Evolutionary conservation across 2,329 filamentous ascomycete genomes (phyloP).

Genomic region (Colletotrichum limetticola): DNA sequence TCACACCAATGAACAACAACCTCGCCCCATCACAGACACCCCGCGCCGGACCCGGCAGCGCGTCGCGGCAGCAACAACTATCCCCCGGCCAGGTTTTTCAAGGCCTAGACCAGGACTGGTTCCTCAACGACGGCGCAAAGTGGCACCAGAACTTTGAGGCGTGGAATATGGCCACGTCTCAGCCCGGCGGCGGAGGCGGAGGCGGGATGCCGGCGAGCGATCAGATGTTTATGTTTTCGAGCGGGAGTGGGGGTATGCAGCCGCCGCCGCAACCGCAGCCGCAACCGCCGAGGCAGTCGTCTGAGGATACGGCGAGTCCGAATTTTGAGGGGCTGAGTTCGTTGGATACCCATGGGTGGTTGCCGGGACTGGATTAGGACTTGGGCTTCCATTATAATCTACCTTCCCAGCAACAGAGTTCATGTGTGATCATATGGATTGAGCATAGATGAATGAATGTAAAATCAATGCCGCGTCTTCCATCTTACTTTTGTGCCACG

Average conservation of each 20-base stretch:
- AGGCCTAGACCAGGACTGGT: constrained; percentile 66
- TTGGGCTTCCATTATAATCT: neutral
- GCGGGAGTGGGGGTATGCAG: neutral
- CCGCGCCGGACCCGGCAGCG: neutral
- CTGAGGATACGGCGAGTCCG: constrained; percentile 27
- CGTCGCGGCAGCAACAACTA: constrained; percentile 40
- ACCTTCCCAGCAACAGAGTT: neutral
- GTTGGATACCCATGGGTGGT: constrained; percentile 46
- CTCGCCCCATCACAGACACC: neutral
- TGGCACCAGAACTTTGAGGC: constrained; percentile 69
- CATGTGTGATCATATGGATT: accelerated
- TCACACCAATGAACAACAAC: constrained; percentile 4
- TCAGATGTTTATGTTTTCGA: constrained; percentile 35
- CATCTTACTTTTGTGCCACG: too few relatives aligned
- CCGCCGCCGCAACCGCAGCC: neutral
- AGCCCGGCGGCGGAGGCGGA: neutral
- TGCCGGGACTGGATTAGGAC: constrained; percentile 48
- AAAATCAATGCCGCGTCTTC: neutral
- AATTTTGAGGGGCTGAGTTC: constrained; percentile 47
- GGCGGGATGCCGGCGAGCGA: constrained; percentile 19
- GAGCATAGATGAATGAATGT: neutral
- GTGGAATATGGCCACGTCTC: constrained; percentile 54
- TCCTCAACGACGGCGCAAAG: constrained; percentile 65
- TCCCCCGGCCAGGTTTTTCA: constrained; percentile 46
- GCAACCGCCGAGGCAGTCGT: constrained; percentile 10